These are phyloP conservation scores for Aspergillus melleus DNA, from an alignment of 2,329 filamentous ascomycete genomes.

Conservation along the genomic window DNA sequence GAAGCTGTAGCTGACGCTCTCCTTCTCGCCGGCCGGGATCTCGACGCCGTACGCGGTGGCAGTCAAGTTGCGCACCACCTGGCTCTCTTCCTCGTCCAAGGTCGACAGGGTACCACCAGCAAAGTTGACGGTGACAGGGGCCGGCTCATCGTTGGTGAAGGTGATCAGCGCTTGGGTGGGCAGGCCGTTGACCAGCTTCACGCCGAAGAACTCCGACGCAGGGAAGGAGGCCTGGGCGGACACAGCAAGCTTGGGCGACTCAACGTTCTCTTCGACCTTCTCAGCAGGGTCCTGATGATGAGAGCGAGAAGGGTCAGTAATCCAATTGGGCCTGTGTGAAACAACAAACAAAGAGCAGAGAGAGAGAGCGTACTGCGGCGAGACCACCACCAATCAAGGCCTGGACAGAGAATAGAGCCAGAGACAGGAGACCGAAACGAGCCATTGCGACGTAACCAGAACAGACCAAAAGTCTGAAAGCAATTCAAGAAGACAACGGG, in stretches of 20 bases:
- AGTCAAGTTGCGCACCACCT: constrained; percentile 82
- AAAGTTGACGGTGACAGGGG: constrained; percentile 72
- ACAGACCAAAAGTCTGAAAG: constrained; percentile 13
- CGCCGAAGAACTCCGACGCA: constrained; percentile 78
- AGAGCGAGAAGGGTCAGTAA: constrained; percentile 15
- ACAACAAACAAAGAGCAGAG: neutral
- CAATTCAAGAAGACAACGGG: constrained; percentile 8
- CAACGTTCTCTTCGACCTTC: constrained; percentile 64
- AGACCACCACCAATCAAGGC: constrained; percentile 65
- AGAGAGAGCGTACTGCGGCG: constrained; percentile 56
- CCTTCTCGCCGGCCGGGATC: constrained; percentile 73
- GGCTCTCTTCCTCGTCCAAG: constrained; percentile 55
- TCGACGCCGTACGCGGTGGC: constrained; percentile 70
- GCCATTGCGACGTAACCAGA: constrained; percentile 58
- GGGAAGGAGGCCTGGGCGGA: constrained; percentile 61
- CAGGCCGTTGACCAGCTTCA: constrained; percentile 92
- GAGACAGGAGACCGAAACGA: constrained; percentile 68
- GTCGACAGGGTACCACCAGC: constrained; percentile 73
- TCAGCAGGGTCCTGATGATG: constrained; percentile 58
- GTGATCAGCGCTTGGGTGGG: constrained; percentile 80
- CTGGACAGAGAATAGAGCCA: constrained; percentile 71
- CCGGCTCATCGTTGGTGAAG: constrained; percentile 79
- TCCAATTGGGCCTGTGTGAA: constrained; percentile 22
- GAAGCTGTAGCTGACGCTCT: constrained; percentile 79
- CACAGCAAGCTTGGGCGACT: constrained; percentile 59